Evolutionary conservation across 306 rosid species (phyloP).

Genomic region (Rosa lucieae): DNA sequence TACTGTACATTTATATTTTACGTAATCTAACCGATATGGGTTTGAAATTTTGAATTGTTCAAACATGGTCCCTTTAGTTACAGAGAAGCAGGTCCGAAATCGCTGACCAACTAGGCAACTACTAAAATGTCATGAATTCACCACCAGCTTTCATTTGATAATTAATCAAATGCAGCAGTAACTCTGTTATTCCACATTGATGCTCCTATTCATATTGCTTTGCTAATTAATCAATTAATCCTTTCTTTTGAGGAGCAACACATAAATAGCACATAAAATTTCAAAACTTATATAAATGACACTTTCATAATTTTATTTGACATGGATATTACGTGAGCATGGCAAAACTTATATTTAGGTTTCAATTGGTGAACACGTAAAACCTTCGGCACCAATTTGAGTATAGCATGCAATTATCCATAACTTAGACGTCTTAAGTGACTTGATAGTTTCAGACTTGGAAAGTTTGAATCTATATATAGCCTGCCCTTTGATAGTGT

Average conservation of each 20-base stretch:
- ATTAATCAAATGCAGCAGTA: not conserved
- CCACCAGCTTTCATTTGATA: not conserved
- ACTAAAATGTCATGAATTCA: not conserved
- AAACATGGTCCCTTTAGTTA: not conserved
- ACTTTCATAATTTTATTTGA: not conserved
- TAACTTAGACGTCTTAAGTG: too few relatives aligned
- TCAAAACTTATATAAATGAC: not conserved
- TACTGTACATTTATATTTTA: not conserved
- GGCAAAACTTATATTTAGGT: too few relatives aligned
- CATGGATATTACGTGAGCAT: too few relatives aligned
- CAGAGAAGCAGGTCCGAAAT: not conserved
- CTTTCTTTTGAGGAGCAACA: not conserved
- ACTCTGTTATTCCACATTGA: not conserved
- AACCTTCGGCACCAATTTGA: too few relatives aligned
- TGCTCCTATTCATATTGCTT: not conserved
- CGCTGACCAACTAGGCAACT: not conserved
- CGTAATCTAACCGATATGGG: not conserved
- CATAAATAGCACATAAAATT: not conserved
- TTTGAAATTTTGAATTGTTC: slow-evolving; percentile 11
- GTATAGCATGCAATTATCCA: too few relatives aligned
- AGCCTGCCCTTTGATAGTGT: too few relatives aligned
- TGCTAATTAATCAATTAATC: not conserved
- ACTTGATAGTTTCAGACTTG: too few relatives aligned
- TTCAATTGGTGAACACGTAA: too few relatives aligned
- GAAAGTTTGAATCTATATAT: too few relatives aligned